Evolutionary conservation across 305 asterid species (phyloP).

Genomic region (Solanum hybrid): DNA sequence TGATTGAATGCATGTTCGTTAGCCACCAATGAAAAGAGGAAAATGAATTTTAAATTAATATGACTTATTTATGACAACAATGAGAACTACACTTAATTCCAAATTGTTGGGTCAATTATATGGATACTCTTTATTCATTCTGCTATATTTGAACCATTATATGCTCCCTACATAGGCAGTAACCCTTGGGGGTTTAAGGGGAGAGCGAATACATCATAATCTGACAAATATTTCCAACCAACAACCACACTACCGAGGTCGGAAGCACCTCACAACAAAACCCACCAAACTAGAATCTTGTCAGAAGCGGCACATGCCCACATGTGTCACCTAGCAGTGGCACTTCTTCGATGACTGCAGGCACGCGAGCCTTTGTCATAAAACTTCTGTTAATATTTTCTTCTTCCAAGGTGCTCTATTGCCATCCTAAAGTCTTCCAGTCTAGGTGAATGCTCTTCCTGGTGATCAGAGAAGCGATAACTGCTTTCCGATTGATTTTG

Average conservation of each 20-base stretch:
- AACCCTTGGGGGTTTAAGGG: not conserved
- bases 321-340: too few species aligned
- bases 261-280: not conserved
- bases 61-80: not conserved
- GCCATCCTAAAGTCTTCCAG: too few species aligned
- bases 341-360: too few species aligned
- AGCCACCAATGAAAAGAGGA: not conserved
- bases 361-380: too few species aligned
- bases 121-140: not conserved
- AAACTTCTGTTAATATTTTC: too few species aligned
- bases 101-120: not conserved
- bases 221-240: not conserved
- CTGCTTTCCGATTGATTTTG: too few species aligned
- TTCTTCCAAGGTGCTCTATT: too few species aligned
- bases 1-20: not conserved
- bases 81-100: not conserved
- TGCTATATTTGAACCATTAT: not conserved
- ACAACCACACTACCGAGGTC: not conserved
- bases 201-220: not conserved
- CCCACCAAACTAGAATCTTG: too few species aligned
- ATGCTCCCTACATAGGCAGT: not conserved
- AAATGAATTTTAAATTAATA: not conserved
- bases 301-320: too few species aligned
- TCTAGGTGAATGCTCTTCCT: too few species aligned
- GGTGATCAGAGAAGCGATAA: too few species aligned